These are phyloP conservation scores for Thielaviopsis euricoi DNA, from an alignment of 2,329 filamentous ascomycete species.

Conservation along the genomic window DNA sequence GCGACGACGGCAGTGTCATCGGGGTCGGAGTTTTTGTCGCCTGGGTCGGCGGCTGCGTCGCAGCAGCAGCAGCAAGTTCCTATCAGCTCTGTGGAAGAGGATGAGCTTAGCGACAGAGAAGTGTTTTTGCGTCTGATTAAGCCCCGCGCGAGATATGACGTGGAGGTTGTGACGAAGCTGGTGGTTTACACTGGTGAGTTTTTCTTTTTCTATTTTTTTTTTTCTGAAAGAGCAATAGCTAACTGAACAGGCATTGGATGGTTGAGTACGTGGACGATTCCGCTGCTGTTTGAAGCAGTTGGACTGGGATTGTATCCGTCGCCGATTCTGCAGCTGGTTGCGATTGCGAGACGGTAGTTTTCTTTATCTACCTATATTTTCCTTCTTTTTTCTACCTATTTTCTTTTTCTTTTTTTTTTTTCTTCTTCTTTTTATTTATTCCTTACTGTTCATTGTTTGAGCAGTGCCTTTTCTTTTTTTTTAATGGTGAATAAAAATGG, in stretches of 20 bases:
- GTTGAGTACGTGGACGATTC: constrained; percentile 62
- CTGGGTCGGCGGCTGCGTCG: background rate
- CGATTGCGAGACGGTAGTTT: background rate
- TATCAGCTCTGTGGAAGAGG: constrained; percentile 23
- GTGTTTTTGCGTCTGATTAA: constrained; percentile 73
- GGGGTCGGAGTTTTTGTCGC: background rate
- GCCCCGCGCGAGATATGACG: constrained; percentile 85
- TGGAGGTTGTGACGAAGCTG: constrained; percentile 95
- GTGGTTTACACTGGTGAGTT: constrained; percentile 77
- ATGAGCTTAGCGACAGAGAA: constrained; percentile 50
- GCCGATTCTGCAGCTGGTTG: constrained; percentile 3
- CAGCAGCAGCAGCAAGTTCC: background rate
- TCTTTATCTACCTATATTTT: background rate
- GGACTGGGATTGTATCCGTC: constrained; percentile 26
- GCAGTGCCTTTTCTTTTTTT: too few species aligned
- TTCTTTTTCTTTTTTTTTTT: background rate
- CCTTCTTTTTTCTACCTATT: background rate
- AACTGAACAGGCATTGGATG: constrained; percentile 53
- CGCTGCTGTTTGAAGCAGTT: constrained; percentile 51
- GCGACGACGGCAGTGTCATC: background rate
- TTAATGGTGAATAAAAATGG: too few species aligned
- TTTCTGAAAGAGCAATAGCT: constrained; percentile 10
- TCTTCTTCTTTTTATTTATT: background rate
- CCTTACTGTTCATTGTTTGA: too few species aligned
- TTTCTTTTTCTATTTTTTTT: constrained; percentile 6